These are phyloP conservation scores for Penicillium sp. DNA, from an alignment of 2,329 filamentous ascomycete genomes.

Conservation along the genomic window DNA sequence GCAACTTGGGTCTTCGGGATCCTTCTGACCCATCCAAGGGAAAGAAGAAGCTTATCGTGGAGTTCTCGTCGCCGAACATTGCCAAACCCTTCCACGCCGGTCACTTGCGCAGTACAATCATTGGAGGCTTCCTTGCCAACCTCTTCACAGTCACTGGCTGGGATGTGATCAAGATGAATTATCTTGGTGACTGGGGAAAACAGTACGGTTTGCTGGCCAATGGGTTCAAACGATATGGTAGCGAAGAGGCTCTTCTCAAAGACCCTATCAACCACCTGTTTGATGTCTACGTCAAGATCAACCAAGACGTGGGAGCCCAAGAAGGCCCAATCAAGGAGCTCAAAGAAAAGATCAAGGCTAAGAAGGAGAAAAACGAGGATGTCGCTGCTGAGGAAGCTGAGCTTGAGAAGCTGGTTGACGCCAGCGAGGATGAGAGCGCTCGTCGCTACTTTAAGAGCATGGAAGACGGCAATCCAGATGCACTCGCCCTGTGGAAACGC, in stretches of 20 bases:
- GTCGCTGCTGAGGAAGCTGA: slow-evolving; percentile 47
- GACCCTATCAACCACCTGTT: slow-evolving; percentile 64
- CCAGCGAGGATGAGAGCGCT: slow-evolving; percentile 57
- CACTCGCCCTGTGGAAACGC: slow-evolving; percentile 58
- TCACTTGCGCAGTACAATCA: slow-evolving; percentile 63
- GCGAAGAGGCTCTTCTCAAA: slow-evolving; percentile 55
- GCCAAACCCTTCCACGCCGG: slow-evolving; percentile 65
- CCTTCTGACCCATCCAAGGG: slow-evolving; percentile 53
- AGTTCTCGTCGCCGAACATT: slow-evolving; percentile 66
- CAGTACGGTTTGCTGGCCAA: slow-evolving; percentile 63
- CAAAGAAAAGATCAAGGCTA: slow-evolving; percentile 47
- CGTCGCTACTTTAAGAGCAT: slow-evolving; percentile 65
- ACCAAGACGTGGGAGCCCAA: slow-evolving; percentile 53
- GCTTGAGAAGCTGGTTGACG: slow-evolving; percentile 47
- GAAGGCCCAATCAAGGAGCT: slow-evolving; percentile 54
- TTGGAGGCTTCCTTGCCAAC: slow-evolving; percentile 62
- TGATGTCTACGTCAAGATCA: slow-evolving; percentile 64
- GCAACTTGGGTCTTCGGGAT: slow-evolving; percentile 56
- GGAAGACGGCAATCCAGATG: slow-evolving; percentile 58
- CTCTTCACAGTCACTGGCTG: slow-evolving; percentile 59
- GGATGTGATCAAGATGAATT: slow-evolving; percentile 63
- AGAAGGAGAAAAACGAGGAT: slow-evolving; percentile 48
- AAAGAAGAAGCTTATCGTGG: slow-evolving; percentile 58
- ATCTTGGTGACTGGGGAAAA: slow-evolving; percentile 66
- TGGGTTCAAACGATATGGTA: slow-evolving; percentile 60